Base-by-base conservation (phyloP, 2,329 filamentous ascomycete species). In the Cladosporium sp. region DNA sequence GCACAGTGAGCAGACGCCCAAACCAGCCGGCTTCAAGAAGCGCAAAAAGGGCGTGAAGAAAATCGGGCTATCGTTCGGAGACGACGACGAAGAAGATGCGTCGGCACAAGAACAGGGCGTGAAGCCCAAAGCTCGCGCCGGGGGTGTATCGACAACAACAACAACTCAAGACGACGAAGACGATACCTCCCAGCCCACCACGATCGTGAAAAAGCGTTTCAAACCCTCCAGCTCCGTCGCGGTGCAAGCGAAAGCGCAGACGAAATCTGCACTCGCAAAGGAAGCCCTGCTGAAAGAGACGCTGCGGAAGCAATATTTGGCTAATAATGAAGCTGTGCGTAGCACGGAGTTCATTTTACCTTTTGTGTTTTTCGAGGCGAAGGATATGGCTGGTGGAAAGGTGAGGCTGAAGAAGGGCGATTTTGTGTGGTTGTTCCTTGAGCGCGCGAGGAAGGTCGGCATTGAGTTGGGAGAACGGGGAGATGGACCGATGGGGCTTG, bases 341-440 rank as follows among this genome's bases (percentile, higher is more conserved):
- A 87, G 88, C 24, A 93, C 93, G 10, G 93, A 97, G 74, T 91
- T 99, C 64, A 85, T 91, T 18, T 90, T 99, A 36, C 95, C 95
- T 0, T 99, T 98, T 78, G 92, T 98, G 3, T 98, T 98, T 76
- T 98, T 97, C 80, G 94, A 98, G 72, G 95, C 95, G 18, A 92
- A 92, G 26, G 94, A 96, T 76, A 90, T 91, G 12, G 91, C 93
- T 0, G 92, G 93, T 18, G 93, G 94, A 1, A 86, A 86, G 15
- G 93, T 94, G 58, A 89, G 90, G 67, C 87, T 98, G 60, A 96
- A 93, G 78, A 99, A 99, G 79, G 94, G 95, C 11, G 95, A 98
- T 74, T 90, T 88, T 65, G 85, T 96, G 30, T 98, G 95, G 95
- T 81, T 97, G 1, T 97, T 98, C 70, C 82, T 99, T 2, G 95